Evolutionary conservation across 805 yeast species (phyloP).

Genomic region (Ogataea methanolica): DNA sequence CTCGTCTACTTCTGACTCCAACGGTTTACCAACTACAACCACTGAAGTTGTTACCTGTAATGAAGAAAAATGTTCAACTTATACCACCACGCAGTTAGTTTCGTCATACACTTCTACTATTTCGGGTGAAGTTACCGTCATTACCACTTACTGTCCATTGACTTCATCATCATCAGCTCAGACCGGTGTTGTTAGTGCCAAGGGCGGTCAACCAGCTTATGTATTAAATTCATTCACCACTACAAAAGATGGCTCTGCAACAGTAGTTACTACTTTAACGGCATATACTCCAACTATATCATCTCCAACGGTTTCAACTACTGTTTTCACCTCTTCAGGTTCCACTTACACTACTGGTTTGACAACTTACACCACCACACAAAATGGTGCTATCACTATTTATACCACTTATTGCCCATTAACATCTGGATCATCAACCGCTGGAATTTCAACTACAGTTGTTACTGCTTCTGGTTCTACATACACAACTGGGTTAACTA

Average conservation of each 20-base stretch:
- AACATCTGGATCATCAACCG: constrained; percentile 4
- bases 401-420: constrained; percentile 16
- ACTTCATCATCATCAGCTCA: not conserved
- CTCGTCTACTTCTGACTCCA: constrained; percentile 5
- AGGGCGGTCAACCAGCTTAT: constrained; percentile 5
- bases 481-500: constrained; percentile 7
- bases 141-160: constrained; percentile 21
- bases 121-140: constrained; percentile 14
- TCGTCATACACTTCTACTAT: constrained; percentile 15
- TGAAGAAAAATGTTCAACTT: constrained; percentile 5
- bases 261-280: too few relatives aligned
- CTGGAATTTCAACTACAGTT: constrained; percentile 1
- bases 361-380: constrained; percentile 14
- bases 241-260: too few relatives aligned
- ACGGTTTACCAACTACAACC: constrained; percentile 4
- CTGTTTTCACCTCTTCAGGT: constrained; percentile 4
- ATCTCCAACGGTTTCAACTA: not conserved
- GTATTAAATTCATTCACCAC: too few relatives aligned
- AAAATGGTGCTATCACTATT: constrained; percentile 10
- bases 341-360: constrained; percentile 6
- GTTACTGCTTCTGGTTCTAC: constrained; percentile 3
- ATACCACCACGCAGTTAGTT: constrained; percentile 6
- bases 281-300: not conserved
- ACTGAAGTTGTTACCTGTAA: constrained; percentile 12
- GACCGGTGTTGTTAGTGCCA: constrained; percentile 8